A percentile compares a stretch with the other conserved stretches of the same genome.
These are phyloP conservation scores for Sporothrix pseudoabietina DNA, from an alignment of 2,329 filamentous ascomycete genomes.

Conservation along the genomic window DNA sequence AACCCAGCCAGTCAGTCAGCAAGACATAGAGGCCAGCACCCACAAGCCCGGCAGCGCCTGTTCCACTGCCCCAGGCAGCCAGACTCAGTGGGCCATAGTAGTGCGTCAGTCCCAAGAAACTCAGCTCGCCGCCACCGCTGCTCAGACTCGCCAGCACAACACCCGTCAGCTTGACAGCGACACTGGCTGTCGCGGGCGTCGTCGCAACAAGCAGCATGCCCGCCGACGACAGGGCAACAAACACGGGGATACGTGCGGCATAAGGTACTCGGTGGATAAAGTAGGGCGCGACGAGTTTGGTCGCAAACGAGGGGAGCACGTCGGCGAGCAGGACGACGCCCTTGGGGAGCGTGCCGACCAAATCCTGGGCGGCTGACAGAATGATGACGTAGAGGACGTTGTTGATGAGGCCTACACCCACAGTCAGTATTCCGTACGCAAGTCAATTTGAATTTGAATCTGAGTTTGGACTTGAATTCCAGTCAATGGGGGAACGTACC, in stretches of 20 bases:
- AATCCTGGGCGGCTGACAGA: slow-evolving; percentile 89
- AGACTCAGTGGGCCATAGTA: slow-evolving; percentile 88
- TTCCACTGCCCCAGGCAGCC: slow-evolving; percentile 90
- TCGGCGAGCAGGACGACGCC: slow-evolving; percentile 91
- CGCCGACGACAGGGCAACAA: slow-evolving; percentile 72
- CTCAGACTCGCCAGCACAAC: slow-evolving; percentile 83
- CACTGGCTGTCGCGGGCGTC: slow-evolving; percentile 66
- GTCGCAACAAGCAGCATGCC: slow-evolving; percentile 91
- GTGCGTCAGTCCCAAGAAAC: slow-evolving; percentile 87
- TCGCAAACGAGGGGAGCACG: slow-evolving; percentile 84
- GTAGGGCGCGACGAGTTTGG: slow-evolving; percentile 88
- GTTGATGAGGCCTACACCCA: slow-evolving; percentile 76
- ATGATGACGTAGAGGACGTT: slow-evolving; percentile 98
- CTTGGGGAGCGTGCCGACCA: slow-evolving; percentile 87
- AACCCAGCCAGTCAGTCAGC: slow-evolving; percentile 75
- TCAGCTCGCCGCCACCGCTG: slow-evolving; percentile 85
- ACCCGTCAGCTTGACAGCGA: slow-evolving; percentile 76
- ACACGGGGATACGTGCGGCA: slow-evolving; percentile 68
- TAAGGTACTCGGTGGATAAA: slow-evolving; percentile 91
- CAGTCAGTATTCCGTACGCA: too few relatives aligned
- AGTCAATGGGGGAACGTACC: slow-evolving; percentile 55
- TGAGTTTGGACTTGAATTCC: too few relatives aligned
- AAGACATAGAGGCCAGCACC: slow-evolving; percentile 87
- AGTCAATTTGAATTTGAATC: too few relatives aligned
- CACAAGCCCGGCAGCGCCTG: slow-evolving; percentile 82